Evolutionary conservation across 306 rosid genomes (phyloP).

Genomic region (Gynostemma pentaphyllum): DNA sequence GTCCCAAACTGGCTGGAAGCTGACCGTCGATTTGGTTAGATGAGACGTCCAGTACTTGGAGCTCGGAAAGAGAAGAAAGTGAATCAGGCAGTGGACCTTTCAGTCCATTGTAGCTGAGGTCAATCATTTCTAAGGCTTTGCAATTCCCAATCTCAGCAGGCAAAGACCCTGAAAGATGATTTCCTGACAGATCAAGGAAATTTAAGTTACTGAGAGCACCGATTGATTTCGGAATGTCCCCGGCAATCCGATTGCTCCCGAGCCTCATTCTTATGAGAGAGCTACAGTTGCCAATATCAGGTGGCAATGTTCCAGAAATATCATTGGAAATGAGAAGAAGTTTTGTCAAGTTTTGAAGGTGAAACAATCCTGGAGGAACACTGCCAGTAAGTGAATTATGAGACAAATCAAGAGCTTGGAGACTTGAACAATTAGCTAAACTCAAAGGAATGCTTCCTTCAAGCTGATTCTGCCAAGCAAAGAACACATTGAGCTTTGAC

Average conservation of each 20-base stretch:
- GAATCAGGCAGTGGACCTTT: slow-evolving; percentile 46
- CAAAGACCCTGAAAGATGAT: slow-evolving; percentile 45
- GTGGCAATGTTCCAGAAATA: slow-evolving; percentile 58
- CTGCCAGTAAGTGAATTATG: slow-evolving; percentile 52
- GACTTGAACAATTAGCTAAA: slow-evolving; percentile 47
- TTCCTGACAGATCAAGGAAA: slow-evolving; percentile 74
- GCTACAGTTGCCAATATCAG: slow-evolving; percentile 47
- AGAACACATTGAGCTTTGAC: slow-evolving; percentile 40
- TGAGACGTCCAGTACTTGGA: slow-evolving; percentile 69
- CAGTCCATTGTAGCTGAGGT: slow-evolving; percentile 68
- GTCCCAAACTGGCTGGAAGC: slow-evolving; percentile 42
- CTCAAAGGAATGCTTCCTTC: slow-evolving; percentile 60
- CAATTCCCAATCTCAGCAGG: slow-evolving; percentile 66
- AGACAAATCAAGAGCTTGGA: slow-evolving; percentile 72
- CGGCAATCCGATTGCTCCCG: slow-evolving; percentile 44
- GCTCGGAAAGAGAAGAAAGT: slow-evolving; percentile 47
- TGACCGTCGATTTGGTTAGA: slow-evolving; percentile 42
- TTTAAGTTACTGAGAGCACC: slow-evolving; percentile 39
- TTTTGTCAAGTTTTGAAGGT: slow-evolving; percentile 65
- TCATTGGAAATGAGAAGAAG: slow-evolving; percentile 62
- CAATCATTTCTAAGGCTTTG: slow-evolving; percentile 58
- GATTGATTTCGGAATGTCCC: slow-evolving; percentile 55
- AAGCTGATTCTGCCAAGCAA: slow-evolving; percentile 86
- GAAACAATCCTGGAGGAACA: slow-evolving; percentile 58
- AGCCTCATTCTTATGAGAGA: slow-evolving; percentile 68